Base-by-base conservation (phyloP, 768 basidiomycete species). In the Imleria badia region DNA sequence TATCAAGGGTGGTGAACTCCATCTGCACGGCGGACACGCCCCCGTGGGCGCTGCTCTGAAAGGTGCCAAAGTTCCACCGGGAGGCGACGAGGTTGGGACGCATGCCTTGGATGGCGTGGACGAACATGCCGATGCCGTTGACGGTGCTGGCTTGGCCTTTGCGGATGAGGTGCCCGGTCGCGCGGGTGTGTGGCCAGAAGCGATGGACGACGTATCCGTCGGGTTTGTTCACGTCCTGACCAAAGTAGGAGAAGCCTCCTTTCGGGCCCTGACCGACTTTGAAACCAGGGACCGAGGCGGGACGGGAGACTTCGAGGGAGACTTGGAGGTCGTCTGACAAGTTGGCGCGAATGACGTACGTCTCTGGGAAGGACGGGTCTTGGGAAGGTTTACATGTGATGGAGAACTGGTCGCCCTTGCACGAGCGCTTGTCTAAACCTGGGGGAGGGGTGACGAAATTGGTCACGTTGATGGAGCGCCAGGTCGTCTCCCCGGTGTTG, bases 101-200 rank as follows among this genome's bases (percentile, higher is more conserved):
- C 93, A 99, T 96, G 70, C 96, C 97, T 69, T 98, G 96, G 69
- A 98, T 97, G 42, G 96, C 96, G 71, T 96, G 91, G 19, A 95
- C 81, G 70, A 96, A 85, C 88, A 94, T 91, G 29, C 92, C 91
- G 35, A 80, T 75, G 41, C 89, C 90, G 31, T 80, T 69, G 51
- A 83, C 72, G 9, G 75, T 45, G 51, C 75, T 72, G 7, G 86
- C 86, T 53, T 81, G 72, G 41, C 90, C 91, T 31, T 84, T 80
- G 58, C 76, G 70, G 45, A 89, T 81, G 70, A 95, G 65, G 60
- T 83, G 80, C 6, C 95, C 95, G 23, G 77, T 75, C 17, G 79
- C 81, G 30, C 72, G 63, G 59, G 79, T 77, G 36, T 83, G 79
- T 14, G 94, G 94, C 88, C 91, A 94, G 81, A 97, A 94, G 45